Evolutionary conservation across 495 filamentous ascomycete species (phyloP).

Genomic region (Lophium mytilinum): DNA sequence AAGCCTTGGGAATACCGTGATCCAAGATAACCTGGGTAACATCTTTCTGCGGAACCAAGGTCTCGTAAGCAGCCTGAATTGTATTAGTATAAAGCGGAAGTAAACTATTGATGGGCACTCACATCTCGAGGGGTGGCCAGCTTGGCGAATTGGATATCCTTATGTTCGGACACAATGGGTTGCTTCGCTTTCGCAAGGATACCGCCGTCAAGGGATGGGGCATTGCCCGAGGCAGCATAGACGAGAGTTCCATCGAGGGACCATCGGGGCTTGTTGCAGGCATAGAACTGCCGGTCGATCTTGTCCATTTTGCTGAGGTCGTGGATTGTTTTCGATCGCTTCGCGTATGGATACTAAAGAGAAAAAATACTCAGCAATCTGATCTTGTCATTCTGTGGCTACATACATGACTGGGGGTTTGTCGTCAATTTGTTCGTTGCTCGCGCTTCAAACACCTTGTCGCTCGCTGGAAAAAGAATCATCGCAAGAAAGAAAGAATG

Average conservation of each 20-base stretch:
- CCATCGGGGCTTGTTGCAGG: slow-evolving; percentile 70
- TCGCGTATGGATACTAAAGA: slow-evolving; percentile 80
- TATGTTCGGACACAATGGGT: slow-evolving; percentile 35
- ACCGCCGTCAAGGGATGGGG: slow-evolving; percentile 22
- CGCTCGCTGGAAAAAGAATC: slow-evolving; percentile 33
- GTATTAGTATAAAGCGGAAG: slow-evolving; percentile 18
- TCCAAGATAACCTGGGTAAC: slow-evolving; percentile 33
- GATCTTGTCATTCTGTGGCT: slow-evolving; percentile 37
- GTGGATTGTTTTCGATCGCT: slow-evolving; percentile 56
- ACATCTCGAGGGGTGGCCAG: slow-evolving; percentile 39
- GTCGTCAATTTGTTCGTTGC: slow-evolving; percentile 22
- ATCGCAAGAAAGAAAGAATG: slow-evolving; percentile 13
- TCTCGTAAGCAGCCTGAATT: slow-evolving; percentile 28
- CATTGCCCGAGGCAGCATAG: slow-evolving; percentile 40
- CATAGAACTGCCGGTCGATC: slow-evolving; percentile 51
- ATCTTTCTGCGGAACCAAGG: slow-evolving; percentile 38
- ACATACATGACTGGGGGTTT: slow-evolving; percentile 43
- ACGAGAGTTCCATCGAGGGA: slow-evolving; percentile 64
- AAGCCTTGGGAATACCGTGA: slow-evolving; percentile 43
- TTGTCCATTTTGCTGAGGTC: slow-evolving; percentile 52
- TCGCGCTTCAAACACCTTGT: slow-evolving; percentile 30
- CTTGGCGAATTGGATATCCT: slow-evolving; percentile 48
- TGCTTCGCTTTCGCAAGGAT: slow-evolving; percentile 31
- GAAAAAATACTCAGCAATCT: slow-evolving; percentile 40
- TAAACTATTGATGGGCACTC: slow-evolving; percentile 13